A percentile compares a stretch with the other conserved stretches of the same genome.
phyloP scores from a whole-genome alignment of 306 rosid species.

The Trichosanthes cucumerina region DNA sequence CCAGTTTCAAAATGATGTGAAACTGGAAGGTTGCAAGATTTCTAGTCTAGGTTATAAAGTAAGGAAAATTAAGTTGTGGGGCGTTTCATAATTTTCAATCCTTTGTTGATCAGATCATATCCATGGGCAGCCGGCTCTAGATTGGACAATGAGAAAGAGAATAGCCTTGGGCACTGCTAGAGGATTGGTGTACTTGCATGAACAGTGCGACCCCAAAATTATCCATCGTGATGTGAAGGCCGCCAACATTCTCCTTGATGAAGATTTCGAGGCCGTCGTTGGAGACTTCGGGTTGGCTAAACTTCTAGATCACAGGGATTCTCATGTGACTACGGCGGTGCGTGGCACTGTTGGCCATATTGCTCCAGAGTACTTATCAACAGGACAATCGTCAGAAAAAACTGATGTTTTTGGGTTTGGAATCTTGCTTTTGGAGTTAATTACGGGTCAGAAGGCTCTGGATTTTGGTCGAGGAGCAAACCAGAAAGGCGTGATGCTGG shows the following conservation, averaged over 20 bases:
- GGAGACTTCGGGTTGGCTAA: conserved; percentile 99
- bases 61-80: background rate
- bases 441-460: conserved; percentile 92
- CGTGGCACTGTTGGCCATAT: conserved; percentile 98
- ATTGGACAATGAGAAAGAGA: conserved; percentile 84
- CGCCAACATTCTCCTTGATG: conserved; percentile 89
- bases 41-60: background rate
- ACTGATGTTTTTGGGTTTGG: conserved; percentile 98
- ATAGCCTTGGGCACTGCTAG: conserved; percentile 97
- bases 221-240: conserved; percentile 98
- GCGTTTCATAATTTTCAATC: background rate
- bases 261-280: conserved; percentile 90
- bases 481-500: conserved; percentile 96
- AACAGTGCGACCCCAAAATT: conserved; percentile 95
- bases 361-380: conserved; percentile 90
- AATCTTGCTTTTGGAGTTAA: conserved; percentile 84
- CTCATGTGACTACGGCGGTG: conserved; percentile 96
- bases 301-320: conserved; percentile 92
- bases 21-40: background rate
- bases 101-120: conserved; percentile 46
- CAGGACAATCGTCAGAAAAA: conserved; percentile 96
- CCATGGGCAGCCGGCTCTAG: conserved; percentile 68
- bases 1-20: background rate
- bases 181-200: conserved; percentile 90
- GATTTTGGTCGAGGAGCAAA: conserved; percentile 91